These are phyloP conservation scores for Tricharina praecox DNA, from an alignment of 495 filamentous ascomycete genomes.

Conservation along the genomic window DNA sequence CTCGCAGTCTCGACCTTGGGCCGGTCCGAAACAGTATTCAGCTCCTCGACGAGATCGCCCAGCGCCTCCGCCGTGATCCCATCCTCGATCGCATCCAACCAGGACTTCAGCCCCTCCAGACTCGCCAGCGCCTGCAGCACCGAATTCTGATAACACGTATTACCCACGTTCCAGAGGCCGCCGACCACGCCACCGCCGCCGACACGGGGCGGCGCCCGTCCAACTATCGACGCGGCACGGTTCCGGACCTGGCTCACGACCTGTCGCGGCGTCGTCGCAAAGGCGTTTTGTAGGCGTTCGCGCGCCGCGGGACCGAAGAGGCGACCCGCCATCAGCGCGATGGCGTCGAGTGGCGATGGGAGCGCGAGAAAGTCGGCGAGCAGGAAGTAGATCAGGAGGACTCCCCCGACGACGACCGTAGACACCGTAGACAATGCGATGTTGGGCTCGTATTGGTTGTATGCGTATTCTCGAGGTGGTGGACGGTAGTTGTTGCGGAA, in stretches of 20 bases:
- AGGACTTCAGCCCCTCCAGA: constrained; percentile 31
- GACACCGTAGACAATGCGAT: constrained; percentile 10
- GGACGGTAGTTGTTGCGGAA: constrained; percentile 1
- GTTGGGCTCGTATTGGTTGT: constrained; percentile 8
- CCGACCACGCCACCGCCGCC: constrained; percentile 15
- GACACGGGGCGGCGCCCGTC: constrained; percentile 1
- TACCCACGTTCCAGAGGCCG: constrained; percentile 79
- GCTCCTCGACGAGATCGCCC: constrained; percentile 13
- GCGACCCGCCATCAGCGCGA: constrained; percentile 13
- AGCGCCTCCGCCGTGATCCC: not conserved
- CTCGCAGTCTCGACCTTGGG: not conserved
- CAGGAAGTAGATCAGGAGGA: constrained; percentile 12
- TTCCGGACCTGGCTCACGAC: constrained; percentile 15
- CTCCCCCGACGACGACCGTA: constrained; percentile 8
- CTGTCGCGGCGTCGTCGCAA: constrained; percentile 6
- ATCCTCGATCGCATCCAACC: constrained; percentile 15
- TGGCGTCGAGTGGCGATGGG: constrained; percentile 13
- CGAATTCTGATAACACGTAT: constrained; percentile 96
- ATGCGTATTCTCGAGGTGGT: not conserved
- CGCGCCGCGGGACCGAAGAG: constrained; percentile 15
- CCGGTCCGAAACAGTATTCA: constrained; percentile 8
- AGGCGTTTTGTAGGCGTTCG: constrained; percentile 16
- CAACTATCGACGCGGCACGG: constrained; percentile 11
- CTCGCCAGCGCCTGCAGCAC: constrained; percentile 67
- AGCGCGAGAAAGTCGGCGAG: constrained; percentile 14